Conservation (phyloP, 176 grass and related monocot species). For the Themeda triandra region DNA sequence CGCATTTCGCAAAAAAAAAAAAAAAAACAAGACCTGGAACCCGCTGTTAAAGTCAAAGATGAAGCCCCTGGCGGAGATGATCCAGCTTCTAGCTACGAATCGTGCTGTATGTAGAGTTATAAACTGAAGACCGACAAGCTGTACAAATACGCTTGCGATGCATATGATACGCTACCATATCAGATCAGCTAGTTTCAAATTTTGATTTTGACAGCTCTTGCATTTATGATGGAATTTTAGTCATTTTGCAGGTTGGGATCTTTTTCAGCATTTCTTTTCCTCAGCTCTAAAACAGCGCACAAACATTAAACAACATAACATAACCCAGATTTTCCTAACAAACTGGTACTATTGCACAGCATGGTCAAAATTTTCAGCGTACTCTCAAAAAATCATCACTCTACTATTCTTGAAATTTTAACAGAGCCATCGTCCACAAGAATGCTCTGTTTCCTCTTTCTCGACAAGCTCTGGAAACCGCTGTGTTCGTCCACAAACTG, state of each 20-base stretch:
- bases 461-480: slow-evolving; percentile 63
- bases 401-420: slow-evolving; percentile 71
- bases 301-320: not conserved
- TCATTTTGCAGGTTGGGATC: not conserved
- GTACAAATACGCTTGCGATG: too few species aligned
- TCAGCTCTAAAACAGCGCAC: not conserved
- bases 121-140: too few species aligned
- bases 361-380: slow-evolving; percentile 20
- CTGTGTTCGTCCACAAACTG: slow-evolving; percentile 76
- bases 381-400: slow-evolving; percentile 15
- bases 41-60: too few species aligned
- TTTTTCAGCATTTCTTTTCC: not conserved
- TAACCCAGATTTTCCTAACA: not conserved
- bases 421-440: slow-evolving; percentile 64
- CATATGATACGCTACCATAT: too few species aligned
- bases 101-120: too few species aligned
- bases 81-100: too few species aligned
- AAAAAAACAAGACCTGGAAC: too few species aligned
- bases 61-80: too few species aligned
- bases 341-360: not conserved
- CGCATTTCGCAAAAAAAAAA: too few species aligned
- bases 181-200: too few species aligned
- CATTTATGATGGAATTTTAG: not conserved
- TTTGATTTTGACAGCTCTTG: too few species aligned
- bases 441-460: slow-evolving; percentile 66